Percentiles rank a stretch among this genome's conserved stretches.
Evolutionary conservation across 192 early-diverging fungal genomes (phyloP).

Genomic region (Umbelopsis vinacea): DNA sequence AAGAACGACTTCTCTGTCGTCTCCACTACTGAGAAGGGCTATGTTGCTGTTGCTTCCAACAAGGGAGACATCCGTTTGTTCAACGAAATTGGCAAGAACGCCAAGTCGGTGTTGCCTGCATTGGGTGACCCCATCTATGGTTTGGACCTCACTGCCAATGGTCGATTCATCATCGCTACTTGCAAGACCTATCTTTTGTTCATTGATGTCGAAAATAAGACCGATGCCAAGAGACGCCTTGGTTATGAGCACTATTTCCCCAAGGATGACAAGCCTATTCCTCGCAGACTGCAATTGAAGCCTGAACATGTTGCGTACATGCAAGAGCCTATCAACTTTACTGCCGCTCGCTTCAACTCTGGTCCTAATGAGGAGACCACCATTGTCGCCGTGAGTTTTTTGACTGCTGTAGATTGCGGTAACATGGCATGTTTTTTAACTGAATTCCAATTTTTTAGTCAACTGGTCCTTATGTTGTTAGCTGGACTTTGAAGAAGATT

Average conservation of each 20-base stretch:
- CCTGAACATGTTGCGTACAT: slow-evolving; percentile 90
- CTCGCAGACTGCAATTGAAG: slow-evolving; percentile 76
- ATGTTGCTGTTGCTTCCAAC: slow-evolving; percentile 77
- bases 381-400: slow-evolving; percentile 69
- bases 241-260: slow-evolving; percentile 77
- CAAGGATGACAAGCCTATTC: slow-evolving; percentile 63
- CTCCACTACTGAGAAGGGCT: slow-evolving; percentile 78
- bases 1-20: slow-evolving; percentile 74
- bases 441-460: slow-evolving; percentile 17
- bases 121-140: slow-evolving; percentile 88
- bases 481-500: slow-evolving; percentile 89
- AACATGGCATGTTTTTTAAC: too few species aligned
- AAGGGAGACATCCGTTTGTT: slow-evolving; percentile 93
- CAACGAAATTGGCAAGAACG: slow-evolving; percentile 76
- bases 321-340: slow-evolving; percentile 71
- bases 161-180: slow-evolving; percentile 86
- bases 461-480: slow-evolving; percentile 88
- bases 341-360: slow-evolving; percentile 88
- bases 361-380: slow-evolving; percentile 74
- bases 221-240: slow-evolving; percentile 53
- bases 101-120: slow-evolving; percentile 86
- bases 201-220: slow-evolving; percentile 69
- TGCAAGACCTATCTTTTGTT: slow-evolving; percentile 85
- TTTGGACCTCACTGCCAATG: slow-evolving; percentile 88
- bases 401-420: too few species aligned